These are phyloP conservation scores for Neonectria neomacrospora DNA, from an alignment of 2,329 filamentous ascomycete genomes.

Conservation along the genomic window DNA sequence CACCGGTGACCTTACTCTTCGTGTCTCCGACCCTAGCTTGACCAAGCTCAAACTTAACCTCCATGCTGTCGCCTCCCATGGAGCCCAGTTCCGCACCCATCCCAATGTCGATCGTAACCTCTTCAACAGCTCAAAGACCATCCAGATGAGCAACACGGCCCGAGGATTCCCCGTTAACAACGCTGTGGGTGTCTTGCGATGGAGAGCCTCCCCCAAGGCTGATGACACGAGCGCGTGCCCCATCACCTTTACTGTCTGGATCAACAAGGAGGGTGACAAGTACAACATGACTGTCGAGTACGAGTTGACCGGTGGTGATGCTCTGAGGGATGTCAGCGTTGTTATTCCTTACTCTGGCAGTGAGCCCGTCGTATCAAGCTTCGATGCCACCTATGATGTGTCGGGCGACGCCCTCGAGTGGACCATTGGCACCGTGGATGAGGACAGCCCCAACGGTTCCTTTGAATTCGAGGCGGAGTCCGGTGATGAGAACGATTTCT, in stretches of 20 bases:
- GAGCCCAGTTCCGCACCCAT: constrained; percentile 93
- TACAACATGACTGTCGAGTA: constrained; percentile 96
- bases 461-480: constrained; percentile 97
- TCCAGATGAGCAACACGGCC: constrained; percentile 88
- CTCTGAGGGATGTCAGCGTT: constrained; percentile 85
- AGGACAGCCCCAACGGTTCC: constrained; percentile 82
- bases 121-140: constrained; percentile 83
- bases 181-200: constrained; percentile 90
- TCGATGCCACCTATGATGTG: constrained; percentile 94
- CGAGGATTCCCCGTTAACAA: constrained; percentile 97
- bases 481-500: constrained; percentile 92
- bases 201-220: constrained; percentile 84
- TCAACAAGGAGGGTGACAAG: constrained; percentile 86
- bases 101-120: constrained; percentile 93
- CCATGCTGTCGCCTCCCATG: constrained; percentile 78
- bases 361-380: constrained; percentile 90
- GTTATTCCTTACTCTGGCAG: constrained; percentile 86
- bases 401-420: constrained; percentile 93
- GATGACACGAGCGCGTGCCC: constrained; percentile 86
- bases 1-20: constrained; percentile 91
- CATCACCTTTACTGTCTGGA: constrained; percentile 97
- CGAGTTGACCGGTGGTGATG: constrained; percentile 84
- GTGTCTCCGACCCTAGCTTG: constrained; percentile 87
- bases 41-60: constrained; percentile 92
- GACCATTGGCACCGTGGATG: constrained; percentile 87